Evolutionary conservation across 1,284 basidiomycete genomes (phyloP).

Genomic region (Tetrapyrgos nigripes): DNA sequence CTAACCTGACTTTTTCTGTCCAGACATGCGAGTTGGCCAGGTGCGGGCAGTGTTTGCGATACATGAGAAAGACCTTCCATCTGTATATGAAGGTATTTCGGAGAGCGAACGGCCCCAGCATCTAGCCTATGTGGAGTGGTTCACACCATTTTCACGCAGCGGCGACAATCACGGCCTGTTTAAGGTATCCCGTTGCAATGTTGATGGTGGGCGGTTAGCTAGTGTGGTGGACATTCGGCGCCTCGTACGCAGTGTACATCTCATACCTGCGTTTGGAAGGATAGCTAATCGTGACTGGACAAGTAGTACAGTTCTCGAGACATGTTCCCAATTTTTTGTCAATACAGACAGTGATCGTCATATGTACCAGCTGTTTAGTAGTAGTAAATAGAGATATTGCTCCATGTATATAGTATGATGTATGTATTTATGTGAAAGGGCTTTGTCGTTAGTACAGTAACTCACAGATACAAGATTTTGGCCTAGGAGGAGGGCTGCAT

Average conservation of each 20-base stretch:
- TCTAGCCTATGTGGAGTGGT: slow-evolving; percentile 2
- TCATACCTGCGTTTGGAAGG: slow-evolving; percentile 27
- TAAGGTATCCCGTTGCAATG: too few species aligned
- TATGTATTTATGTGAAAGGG: too few species aligned
- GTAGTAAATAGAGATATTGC: too few species aligned
- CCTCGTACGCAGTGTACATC: slow-evolving; percentile 22
- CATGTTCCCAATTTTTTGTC: not conserved
- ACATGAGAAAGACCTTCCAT: not conserved
- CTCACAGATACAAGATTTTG: too few species aligned
- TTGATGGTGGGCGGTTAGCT: too few species aligned
- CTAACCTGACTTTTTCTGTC: not conserved
- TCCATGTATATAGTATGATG: too few species aligned
- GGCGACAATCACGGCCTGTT: not conserved
- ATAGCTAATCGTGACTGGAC: not conserved
- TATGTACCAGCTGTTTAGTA: not conserved
- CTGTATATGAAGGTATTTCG: too few species aligned
- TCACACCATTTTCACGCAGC: not conserved
- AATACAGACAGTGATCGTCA: not conserved
- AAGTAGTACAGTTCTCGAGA: not conserved
- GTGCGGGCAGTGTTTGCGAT: slow-evolving; percentile 30
- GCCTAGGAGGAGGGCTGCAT: too few species aligned
- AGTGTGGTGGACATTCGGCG: slow-evolving; percentile 17
- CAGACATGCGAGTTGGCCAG: slow-evolving; percentile 25
- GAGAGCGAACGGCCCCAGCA: not conserved
- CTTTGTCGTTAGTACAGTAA: too few species aligned